Percentiles rank a stretch among this genome's conserved stretches.
Evolutionary conservation across 2,329 filamentous ascomycete species (phyloP).

Genomic region (Zalaria obscura): DNA sequence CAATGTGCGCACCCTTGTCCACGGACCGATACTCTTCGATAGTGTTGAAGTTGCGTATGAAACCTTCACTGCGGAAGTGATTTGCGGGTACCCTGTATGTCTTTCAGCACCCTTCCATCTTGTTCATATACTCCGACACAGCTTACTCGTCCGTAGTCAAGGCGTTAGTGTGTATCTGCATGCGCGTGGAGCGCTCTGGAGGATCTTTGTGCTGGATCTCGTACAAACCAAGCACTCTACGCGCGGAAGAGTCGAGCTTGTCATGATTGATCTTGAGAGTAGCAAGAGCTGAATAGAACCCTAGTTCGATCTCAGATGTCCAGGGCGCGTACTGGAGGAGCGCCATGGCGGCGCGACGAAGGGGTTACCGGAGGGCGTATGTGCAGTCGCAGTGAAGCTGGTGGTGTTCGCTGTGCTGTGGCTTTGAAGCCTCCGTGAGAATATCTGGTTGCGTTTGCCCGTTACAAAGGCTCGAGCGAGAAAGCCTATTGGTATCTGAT

Average conservation of each 20-base stretch:
- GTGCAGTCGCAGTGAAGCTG: slow-evolving; percentile 5
- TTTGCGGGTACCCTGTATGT: slow-evolving; percentile 47
- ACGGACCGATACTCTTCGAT: slow-evolving; percentile 80
- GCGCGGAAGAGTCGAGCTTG: slow-evolving; percentile 86
- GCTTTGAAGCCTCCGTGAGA: background rate
- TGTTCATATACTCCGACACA: background rate
- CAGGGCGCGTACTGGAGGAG: slow-evolving; percentile 71
- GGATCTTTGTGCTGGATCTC: slow-evolving; percentile 61
- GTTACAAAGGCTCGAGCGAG: no score
- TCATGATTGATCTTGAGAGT: slow-evolving; percentile 91
- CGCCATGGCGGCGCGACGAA: slow-evolving; percentile 16
- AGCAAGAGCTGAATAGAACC: slow-evolving; percentile 89
- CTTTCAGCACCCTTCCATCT: background rate
- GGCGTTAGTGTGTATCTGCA: slow-evolving; percentile 82
- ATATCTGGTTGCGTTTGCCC: background rate
- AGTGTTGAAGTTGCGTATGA: slow-evolving; percentile 93
- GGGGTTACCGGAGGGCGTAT: no score
- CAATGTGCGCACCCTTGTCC: slow-evolving; percentile 66
- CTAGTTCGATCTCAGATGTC: slow-evolving; percentile 84
- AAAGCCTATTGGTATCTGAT: no score
- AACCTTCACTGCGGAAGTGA: slow-evolving; percentile 74
- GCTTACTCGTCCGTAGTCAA: slow-evolving; percentile 71
- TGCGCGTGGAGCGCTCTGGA: slow-evolving; percentile 65
- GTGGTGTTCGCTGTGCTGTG: background rate
- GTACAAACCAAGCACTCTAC: slow-evolving; percentile 75